These are phyloP conservation scores for Cercospora zeina DNA, from an alignment of 2,329 filamentous ascomycete genomes.

Conservation along the genomic window DNA sequence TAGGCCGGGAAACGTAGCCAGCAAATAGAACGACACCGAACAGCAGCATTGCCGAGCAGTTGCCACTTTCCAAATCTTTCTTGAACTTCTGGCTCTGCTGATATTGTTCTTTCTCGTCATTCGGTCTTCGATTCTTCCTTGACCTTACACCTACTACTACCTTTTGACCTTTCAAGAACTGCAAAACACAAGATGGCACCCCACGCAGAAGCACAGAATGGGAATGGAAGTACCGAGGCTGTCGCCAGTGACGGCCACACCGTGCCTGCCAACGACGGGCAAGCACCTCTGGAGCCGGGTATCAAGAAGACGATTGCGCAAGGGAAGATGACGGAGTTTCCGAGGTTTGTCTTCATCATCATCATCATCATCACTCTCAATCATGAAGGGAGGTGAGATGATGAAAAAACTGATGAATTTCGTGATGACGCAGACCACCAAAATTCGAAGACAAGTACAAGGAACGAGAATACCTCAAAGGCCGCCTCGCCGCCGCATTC, in stretches of 20 bases:
- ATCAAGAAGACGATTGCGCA: slow-evolving; percentile 38
- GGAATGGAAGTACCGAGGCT: slow-evolving; percentile 3
- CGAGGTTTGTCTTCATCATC: slow-evolving; percentile 28
- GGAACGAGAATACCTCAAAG: slow-evolving; percentile 47
- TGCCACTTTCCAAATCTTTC: not conserved
- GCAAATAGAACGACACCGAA: not conserved
- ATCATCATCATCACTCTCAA: not conserved
- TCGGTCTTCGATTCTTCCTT: not conserved
- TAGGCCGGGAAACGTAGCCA: slow-evolving; percentile 8
- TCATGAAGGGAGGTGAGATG: not conserved
- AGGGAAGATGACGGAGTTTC: slow-evolving; percentile 37
- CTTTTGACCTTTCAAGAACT: not conserved
- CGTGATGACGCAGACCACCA: slow-evolving; percentile 29
- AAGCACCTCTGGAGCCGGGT: slow-evolving; percentile 38
- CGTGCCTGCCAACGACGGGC: slow-evolving; percentile 36
- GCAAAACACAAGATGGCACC: slow-evolving; percentile 36
- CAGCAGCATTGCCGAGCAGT: slow-evolving; percentile 14
- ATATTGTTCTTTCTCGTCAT: slow-evolving; percentile 5
- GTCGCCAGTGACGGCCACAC: slow-evolving; percentile 33
- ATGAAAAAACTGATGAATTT: too few species aligned
- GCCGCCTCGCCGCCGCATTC: slow-evolving; percentile 49
- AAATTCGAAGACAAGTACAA: slow-evolving; percentile 43
- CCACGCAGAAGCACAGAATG: slow-evolving; percentile 35
- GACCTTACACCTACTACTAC: too few species aligned
- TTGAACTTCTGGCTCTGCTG: not conserved